phyloP scores from a whole-genome alignment of 1,284 basidiomycete genomes.

The Cryptococcus deneoformans region DNA sequence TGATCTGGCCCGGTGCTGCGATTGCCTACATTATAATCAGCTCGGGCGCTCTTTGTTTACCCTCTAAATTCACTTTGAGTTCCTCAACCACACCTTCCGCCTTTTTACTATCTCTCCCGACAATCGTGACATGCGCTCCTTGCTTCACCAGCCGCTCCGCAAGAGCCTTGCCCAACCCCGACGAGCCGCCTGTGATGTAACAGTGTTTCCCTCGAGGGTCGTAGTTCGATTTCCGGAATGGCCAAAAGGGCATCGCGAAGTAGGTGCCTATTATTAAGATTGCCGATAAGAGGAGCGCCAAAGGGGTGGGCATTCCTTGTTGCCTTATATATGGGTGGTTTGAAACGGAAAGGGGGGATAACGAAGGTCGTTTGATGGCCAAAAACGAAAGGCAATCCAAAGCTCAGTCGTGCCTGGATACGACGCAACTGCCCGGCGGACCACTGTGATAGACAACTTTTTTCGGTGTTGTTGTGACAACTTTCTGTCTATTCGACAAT shows the following conservation, averaged over 20 bases:
- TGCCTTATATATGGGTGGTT: no score
- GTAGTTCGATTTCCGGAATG: not conserved
- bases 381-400: no score
- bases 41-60: not conserved
- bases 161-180: slow-evolving; percentile 72
- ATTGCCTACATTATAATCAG: not conserved
- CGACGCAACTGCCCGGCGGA: no score
- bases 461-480: no score
- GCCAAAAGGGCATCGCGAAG: slow-evolving; percentile 10
- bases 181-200: slow-evolving; percentile 76
- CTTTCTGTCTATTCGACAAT: not conserved
- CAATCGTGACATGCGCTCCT: slow-evolving; percentile 78
- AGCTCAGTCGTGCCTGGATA: no score
- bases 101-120: slow-evolving; percentile 61
- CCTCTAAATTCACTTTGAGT: slow-evolving; percentile 57
- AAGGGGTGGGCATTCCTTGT: not conserved
- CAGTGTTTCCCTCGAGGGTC: slow-evolving; percentile 55
- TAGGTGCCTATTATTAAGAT: not conserved
- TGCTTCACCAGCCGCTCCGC: slow-evolving; percentile 64
- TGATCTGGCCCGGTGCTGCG: slow-evolving; percentile 51
- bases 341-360: no score
- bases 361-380: no score
- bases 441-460: no score
- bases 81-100: slow-evolving; percentile 59
- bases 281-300: not conserved